These are phyloP conservation scores for Suillus americanus DNA, from an alignment of 768 basidiomycete species.

Conservation along the genomic window DNA sequence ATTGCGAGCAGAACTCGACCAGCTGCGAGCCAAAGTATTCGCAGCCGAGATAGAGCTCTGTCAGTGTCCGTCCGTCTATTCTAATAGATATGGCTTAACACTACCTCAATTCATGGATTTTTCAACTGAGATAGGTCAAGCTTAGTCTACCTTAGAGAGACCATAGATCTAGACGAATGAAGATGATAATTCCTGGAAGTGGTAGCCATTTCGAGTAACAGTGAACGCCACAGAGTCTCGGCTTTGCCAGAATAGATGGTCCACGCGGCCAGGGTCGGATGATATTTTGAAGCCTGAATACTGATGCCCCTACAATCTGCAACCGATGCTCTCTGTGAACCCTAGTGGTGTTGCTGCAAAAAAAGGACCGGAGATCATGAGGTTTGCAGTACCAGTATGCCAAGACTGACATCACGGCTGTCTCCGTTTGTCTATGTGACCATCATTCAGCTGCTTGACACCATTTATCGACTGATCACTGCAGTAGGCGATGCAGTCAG, in stretches of 20 bases:
- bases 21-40: background rate
- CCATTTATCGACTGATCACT: background rate
- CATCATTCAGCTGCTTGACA: background rate
- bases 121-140: background rate
- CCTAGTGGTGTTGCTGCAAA: background rate
- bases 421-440: constrained; percentile 1
- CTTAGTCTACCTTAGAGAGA: background rate
- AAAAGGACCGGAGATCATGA: background rate
- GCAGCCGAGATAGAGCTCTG: background rate
- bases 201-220: background rate
- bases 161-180: background rate
- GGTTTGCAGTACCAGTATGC: background rate
- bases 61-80: background rate
- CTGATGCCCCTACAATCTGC: background rate
- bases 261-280: background rate
- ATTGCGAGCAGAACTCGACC: too few species aligned
- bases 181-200: too few species aligned
- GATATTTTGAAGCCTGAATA: background rate
- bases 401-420: background rate
- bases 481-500: constrained; percentile 10
- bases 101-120: background rate
- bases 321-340: background rate
- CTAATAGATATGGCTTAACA: background rate
- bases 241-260: background rate
- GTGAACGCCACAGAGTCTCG: background rate